phyloP scores from a whole-genome alignment of 768 basidiomycete genomes.

The Fomitopsis pulvina region DNA sequence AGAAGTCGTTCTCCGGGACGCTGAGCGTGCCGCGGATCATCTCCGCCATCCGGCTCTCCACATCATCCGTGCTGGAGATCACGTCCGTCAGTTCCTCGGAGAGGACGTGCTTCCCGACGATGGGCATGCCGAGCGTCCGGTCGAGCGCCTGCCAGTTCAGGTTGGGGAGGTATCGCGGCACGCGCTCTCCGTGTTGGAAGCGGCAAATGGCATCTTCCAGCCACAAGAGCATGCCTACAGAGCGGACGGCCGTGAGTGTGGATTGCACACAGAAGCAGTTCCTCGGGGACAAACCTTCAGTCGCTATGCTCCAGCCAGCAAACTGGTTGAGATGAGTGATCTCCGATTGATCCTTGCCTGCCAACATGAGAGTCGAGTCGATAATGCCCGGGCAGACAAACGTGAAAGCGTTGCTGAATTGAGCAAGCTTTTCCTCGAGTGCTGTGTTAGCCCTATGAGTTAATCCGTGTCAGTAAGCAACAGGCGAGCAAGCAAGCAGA shows the following conservation, averaged over 20 bases:
- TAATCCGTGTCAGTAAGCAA: not conserved
- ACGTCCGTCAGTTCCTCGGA: not conserved
- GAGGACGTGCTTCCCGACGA: not conserved
- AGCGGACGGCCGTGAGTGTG: not conserved
- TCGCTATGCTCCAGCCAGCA: not conserved
- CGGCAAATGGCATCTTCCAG: constrained; percentile 25
- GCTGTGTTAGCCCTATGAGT: constrained; percentile 8
- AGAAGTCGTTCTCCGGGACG: constrained; percentile 28
- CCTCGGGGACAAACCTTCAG: constrained; percentile 5
- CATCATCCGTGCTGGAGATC: not conserved
- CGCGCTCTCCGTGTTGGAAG: constrained; percentile 14
- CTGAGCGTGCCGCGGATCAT: constrained; percentile 21
- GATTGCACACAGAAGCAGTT: not conserved
- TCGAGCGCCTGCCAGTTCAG: constrained; percentile 23
- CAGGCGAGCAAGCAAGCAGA: constrained; percentile 13
- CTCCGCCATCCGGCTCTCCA: constrained; percentile 2
- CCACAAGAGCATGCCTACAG: constrained; percentile 21
- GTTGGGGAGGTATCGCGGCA: constrained; percentile 26
- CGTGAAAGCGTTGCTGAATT: constrained; percentile 2
- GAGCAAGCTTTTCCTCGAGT: constrained; percentile 2
- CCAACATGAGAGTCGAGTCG: constrained; percentile 3
- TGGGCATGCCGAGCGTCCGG: not conserved
- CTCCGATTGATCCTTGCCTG: not conserved
- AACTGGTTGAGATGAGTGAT: not conserved
- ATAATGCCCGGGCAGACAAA: constrained; percentile 3